A percentile compares a stretch with the other conserved stretches of the same genome.
phyloP scores from a whole-genome alignment of 345 rosid species.

The Isatis tinctoria region DNA sequence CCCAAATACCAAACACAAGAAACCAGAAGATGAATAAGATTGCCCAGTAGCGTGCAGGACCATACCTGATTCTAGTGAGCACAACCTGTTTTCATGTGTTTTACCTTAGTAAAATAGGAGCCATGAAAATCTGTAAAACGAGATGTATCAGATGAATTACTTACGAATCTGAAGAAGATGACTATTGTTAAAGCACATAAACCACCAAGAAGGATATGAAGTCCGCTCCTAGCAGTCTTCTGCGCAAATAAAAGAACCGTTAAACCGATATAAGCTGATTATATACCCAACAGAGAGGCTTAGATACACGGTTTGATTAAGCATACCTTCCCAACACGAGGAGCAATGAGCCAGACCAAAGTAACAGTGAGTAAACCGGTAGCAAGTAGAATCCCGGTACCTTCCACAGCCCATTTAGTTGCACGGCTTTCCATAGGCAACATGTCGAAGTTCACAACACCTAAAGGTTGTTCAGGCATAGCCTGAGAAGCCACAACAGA shows the following conservation, averaged over 20 bases:
- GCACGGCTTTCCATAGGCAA: constrained; percentile 62
- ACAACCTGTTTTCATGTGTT: constrained; percentile 58
- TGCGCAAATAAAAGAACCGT: constrained; percentile 26
- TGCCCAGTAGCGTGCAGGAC: constrained; percentile 99
- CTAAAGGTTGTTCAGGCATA: constrained; percentile 60
- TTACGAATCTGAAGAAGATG: constrained; percentile 92
- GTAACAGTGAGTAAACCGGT: constrained; percentile 89
- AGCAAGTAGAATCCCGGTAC: constrained; percentile 90
- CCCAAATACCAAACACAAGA: constrained; percentile 97
- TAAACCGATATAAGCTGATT: not conserved
- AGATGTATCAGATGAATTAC: constrained; percentile 20
- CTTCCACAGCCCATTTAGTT: constrained; percentile 95
- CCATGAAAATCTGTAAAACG: not conserved
- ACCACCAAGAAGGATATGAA: constrained; percentile 88
- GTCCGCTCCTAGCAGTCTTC: constrained; percentile 94
- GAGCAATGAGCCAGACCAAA: constrained; percentile 95
- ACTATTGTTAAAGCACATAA: constrained; percentile 84
- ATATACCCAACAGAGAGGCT: not conserved
- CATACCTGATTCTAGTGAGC: constrained; percentile 91
- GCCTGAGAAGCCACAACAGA: constrained; percentile 51
- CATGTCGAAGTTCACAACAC: constrained; percentile 46
- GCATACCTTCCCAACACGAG: constrained; percentile 92
- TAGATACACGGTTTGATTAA: not conserved
- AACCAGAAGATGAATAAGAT: constrained; percentile 96
- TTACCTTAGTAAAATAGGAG: not conserved